Conservation (phyloP, 805 yeast species). For the Candida odintsovae region DNA sequence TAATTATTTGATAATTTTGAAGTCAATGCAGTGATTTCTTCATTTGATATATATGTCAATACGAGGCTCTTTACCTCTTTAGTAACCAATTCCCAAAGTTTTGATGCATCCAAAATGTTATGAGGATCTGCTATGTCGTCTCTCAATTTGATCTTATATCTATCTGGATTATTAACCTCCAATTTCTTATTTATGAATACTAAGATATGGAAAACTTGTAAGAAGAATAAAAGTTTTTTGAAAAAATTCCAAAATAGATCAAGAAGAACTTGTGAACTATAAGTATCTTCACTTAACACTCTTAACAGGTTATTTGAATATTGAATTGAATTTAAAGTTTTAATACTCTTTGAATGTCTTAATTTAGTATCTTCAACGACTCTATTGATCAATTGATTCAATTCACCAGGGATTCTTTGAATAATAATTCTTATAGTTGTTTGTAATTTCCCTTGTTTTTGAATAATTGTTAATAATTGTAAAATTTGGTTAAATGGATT, state of each 20-base stretch:
- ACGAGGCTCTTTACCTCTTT: slow-evolving; percentile 17
- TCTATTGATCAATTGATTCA: slow-evolving; percentile 55
- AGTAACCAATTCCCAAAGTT: slow-evolving; percentile 14
- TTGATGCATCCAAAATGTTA: slow-evolving; percentile 6
- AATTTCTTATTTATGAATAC: slow-evolving; percentile 43
- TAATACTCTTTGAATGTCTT: slow-evolving; percentile 42
- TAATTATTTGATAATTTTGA: slow-evolving; percentile 13
- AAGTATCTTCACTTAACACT: slow-evolving; percentile 32
- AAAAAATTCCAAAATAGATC: slow-evolving; percentile 72
- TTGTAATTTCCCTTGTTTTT: slow-evolving; percentile 55
- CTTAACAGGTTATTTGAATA: slow-evolving; percentile 17
- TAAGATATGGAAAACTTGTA: slow-evolving; percentile 67
- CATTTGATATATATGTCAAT: slow-evolving; percentile 17
- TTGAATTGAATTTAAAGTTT: slow-evolving; percentile 19
- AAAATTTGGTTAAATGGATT: slow-evolving; percentile 51
- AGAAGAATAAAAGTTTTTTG: slow-evolving; percentile 50
- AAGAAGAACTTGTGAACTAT: slow-evolving; percentile 49
- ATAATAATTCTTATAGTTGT: slow-evolving; percentile 49
- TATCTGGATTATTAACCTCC: slow-evolving; percentile 15
- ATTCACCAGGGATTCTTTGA: slow-evolving; percentile 53
- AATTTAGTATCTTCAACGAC: slow-evolving; percentile 60
- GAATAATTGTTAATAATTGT: slow-evolving; percentile 48
- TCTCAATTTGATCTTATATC: slow-evolving; percentile 3
- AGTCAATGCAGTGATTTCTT: slow-evolving; percentile 4
- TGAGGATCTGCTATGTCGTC: slow-evolving; percentile 1